phyloP scores from a whole-genome alignment of 805 yeast genomes.

The Danielia reshetovae region DNA sequence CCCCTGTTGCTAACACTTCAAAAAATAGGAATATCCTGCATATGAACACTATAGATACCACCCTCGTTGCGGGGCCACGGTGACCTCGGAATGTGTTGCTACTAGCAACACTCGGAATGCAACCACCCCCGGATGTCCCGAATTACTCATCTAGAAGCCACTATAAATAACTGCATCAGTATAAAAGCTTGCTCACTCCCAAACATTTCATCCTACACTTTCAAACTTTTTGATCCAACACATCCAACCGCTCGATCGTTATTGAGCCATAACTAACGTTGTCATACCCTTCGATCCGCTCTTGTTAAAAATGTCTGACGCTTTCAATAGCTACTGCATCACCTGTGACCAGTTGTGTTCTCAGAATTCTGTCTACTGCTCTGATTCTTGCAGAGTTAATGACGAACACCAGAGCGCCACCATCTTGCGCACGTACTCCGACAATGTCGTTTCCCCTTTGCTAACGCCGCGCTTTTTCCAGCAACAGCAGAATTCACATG shows the following conservation, averaged over 20 bases:
- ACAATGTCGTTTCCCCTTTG: constrained; percentile 33
- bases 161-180: constrained; percentile 12
- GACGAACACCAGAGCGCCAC: constrained; percentile 26
- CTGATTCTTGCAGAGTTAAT: constrained; percentile 27
- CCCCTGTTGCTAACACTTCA: no score
- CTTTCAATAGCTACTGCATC: constrained; percentile 20
- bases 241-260: no score
- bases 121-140: background rate
- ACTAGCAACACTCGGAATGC: background rate
- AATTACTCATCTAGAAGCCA: constrained; percentile 14
- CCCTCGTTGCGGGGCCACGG: constrained; percentile 4
- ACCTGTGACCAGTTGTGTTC: constrained; percentile 18
- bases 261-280: no score
- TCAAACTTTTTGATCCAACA: no score
- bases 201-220: constrained; percentile 5
- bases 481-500: constrained; percentile 10
- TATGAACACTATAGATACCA: no score
- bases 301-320: constrained; percentile 19
- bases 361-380: constrained; percentile 21
- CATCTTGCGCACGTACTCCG: constrained; percentile 11
- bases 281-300: no score
- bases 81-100: background rate
- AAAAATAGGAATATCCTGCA: no score
- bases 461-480: constrained; percentile 35
- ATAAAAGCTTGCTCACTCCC: constrained; percentile 8